Conservation (phyloP, 202 grass and related monocot genomes). For the Musa balbisiana region DNA sequence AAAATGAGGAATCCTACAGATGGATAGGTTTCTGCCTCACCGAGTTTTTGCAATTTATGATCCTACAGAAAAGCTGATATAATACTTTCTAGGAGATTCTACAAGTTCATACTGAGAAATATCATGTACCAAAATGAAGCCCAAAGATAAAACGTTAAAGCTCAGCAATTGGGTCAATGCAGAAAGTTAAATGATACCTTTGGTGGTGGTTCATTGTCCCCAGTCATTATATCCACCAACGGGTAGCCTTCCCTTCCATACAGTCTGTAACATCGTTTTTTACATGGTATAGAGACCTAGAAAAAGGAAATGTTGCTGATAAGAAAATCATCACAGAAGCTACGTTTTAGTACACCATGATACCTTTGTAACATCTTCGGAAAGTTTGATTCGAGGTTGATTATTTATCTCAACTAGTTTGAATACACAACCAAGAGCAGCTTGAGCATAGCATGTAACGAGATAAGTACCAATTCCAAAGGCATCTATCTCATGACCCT, state of each 20-base stretch:
- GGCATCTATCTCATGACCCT: constrained; percentile 49
- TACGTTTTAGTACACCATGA: background rate
- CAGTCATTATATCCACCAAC: constrained; percentile 90
- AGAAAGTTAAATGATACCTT: constrained; percentile 42
- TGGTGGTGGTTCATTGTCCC: constrained; percentile 65
- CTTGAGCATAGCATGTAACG: constrained; percentile 47
- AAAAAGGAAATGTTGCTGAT: constrained; percentile 9
- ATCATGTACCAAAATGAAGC: background rate
- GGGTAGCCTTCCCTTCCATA: constrained; percentile 59
- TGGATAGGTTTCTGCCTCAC: background rate
- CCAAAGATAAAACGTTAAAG: background rate
- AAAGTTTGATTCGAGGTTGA: constrained; percentile 51
- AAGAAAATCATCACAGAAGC: background rate
- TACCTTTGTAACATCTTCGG: constrained; percentile 53
- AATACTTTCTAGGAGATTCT: background rate
- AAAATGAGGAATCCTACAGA: too few species aligned
- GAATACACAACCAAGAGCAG: constrained; percentile 53
- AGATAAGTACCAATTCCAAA: constrained; percentile 49
- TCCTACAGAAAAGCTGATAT: background rate
- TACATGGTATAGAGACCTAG: constrained; percentile 57
- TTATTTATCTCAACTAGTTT: constrained; percentile 54
- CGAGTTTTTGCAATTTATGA: background rate
- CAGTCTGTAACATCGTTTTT: constrained; percentile 44
- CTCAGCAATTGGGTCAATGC: constrained; percentile 4
- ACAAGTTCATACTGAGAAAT: background rate